Percentiles rank a stretch among this genome's conserved stretches.
Conservation (phyloP, 2,329 filamentous ascomycete genomes). For the Ophiostoma perfectum region DNA sequence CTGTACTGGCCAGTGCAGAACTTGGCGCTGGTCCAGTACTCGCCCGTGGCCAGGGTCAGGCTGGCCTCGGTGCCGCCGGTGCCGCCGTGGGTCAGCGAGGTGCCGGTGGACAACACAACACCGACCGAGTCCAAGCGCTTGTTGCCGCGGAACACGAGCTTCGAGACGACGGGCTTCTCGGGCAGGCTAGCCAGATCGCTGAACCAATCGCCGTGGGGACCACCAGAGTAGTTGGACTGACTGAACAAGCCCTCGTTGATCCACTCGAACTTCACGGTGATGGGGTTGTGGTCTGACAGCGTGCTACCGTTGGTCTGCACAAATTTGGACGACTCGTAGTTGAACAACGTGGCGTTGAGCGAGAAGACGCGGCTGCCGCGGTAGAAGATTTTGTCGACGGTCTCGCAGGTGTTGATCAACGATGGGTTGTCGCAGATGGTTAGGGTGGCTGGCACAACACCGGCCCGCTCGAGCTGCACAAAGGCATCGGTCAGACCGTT, state of each 20-base stretch:
- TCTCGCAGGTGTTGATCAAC: slow-evolving; percentile 52
- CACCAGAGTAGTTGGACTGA: slow-evolving; percentile 45
- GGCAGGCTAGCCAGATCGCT: slow-evolving; percentile 42
- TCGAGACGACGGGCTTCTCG: slow-evolving; percentile 29
- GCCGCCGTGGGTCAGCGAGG: slow-evolving; percentile 48
- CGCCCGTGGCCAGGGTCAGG: slow-evolving; percentile 42
- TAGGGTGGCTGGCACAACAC: slow-evolving; percentile 42
- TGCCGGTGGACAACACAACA: slow-evolving; percentile 45
- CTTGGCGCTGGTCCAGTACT: slow-evolving; percentile 45
- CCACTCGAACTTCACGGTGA: slow-evolving; percentile 52
- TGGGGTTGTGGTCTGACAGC: slow-evolving; percentile 60
- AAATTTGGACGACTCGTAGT: slow-evolving; percentile 53
- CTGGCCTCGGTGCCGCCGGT: slow-evolving; percentile 42
- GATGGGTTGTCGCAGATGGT: slow-evolving; percentile 54
- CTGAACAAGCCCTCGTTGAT: slow-evolving; percentile 35
- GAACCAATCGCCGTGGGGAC: slow-evolving; percentile 49
- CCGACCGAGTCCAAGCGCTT: slow-evolving; percentile 48
- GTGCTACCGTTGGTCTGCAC: slow-evolving; percentile 51
- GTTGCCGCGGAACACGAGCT: slow-evolving; percentile 43
- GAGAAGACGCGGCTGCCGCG: slow-evolving; percentile 44
- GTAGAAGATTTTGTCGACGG: slow-evolving; percentile 63
- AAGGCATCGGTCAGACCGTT: slow-evolving; percentile 54
- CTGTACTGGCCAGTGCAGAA: slow-evolving; percentile 48
- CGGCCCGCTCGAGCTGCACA: slow-evolving; percentile 49
- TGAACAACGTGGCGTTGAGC: slow-evolving; percentile 46